Conservation (phyloP, 306 rosid genomes). For the Abrus precatorius region DNA sequence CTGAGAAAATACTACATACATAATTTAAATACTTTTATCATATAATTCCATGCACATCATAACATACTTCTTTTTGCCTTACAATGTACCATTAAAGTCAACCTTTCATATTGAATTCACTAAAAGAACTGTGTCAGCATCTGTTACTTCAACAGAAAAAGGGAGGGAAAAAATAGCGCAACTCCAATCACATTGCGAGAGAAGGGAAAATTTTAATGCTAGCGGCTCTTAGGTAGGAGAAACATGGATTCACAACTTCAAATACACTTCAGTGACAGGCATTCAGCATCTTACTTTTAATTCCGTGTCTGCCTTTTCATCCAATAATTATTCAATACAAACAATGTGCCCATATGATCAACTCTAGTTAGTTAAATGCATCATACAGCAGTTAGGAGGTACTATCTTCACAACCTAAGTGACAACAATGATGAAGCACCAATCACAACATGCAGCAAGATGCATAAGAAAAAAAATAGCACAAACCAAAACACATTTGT, state of each 20-base stretch:
- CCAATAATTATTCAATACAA: too few species aligned
- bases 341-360: too few species aligned
- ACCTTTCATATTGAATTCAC: not conserved
- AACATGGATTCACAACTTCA: constrained; percentile 15
- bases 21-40: too few species aligned
- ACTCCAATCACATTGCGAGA: not conserved
- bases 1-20: not conserved
- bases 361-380: too few species aligned
- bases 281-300: not conserved
- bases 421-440: not conserved
- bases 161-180: not conserved
- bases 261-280: not conserved
- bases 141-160: too few species aligned
- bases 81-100: not conserved
- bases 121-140: not conserved
- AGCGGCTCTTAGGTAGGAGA: not conserved
- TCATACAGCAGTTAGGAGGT: too few species aligned
- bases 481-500: not conserved
- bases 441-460: not conserved
- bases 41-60: not conserved
- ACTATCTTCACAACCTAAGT: not conserved
- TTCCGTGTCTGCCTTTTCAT: not conserved
- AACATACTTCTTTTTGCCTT: not conserved
- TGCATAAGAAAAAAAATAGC: not conserved
- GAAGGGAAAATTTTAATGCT: not conserved